Base-by-base conservation (phyloP, 495 filamentous ascomycete species). In the Aspergillus steynii region DNA sequence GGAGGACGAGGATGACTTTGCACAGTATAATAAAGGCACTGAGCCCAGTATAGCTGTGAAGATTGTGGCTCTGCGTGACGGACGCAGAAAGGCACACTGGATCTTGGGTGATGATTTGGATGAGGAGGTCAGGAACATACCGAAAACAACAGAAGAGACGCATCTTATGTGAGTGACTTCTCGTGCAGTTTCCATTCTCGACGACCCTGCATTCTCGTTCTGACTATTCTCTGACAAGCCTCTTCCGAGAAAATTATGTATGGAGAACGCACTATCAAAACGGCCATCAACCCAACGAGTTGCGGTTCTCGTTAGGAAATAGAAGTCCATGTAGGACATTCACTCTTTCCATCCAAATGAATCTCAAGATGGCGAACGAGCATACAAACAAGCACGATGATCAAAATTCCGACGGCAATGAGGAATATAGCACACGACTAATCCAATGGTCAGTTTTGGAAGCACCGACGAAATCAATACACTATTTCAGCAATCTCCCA, bases 401-500 rank as follows among this genome's bases (percentile, higher is more conserved):
- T 5, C 32, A 50, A 6, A 37, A 55, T 7, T 34, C 29, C 3
- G 51, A 42, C 9, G 5, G 27, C 12, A 29, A 53, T 5, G 8
- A 64, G 0, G 52, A 56, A 3, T 25, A 60, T 46, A 42, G 32
- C 28, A 32, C 42, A 7, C 61, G 61, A 7, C 51, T 50, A 2
- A 49, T 64, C n/a, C 47, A 64, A 48, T 64, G 61, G 61, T 52
- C 57, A 12, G 57, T 64, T 6, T 53, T 64, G 25, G 61, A 64
- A 55, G 61, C 57, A 20, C 61, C 56, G 7, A 57, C 53, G 3
- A 64, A 60, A 49, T 47, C 66, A 25, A 50, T 63, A 4, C 46
- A 66, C 57, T 62, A 66, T 52, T 66, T 61, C 32, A 68, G 66
- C 54, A 68, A 57, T 14, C 53, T 68, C 53, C 60, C 56, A 4